A percentile compares a stretch with the other conserved stretches of the same genome.
Conservation (phyloP, 306 rosid species). For the Vigna nakashimae region DNA sequence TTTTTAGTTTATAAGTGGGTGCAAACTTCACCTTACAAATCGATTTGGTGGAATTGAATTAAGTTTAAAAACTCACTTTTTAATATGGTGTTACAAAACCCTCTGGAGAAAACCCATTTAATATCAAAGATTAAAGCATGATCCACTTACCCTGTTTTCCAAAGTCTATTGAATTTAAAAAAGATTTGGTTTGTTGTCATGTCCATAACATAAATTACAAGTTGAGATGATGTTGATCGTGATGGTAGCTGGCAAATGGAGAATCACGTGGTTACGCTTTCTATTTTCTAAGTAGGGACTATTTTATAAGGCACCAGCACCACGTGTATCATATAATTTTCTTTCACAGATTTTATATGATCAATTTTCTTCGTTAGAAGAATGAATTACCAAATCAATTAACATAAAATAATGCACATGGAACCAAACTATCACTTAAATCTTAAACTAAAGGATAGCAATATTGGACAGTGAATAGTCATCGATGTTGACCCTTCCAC, state of each 20-base stretch:
- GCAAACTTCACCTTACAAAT: no score
- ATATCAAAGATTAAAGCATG: neutral
- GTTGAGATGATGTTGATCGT: neutral
- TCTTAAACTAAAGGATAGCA: no score
- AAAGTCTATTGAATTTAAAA: neutral
- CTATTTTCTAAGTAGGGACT: neutral
- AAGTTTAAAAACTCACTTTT: no score
- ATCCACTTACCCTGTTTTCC: constrained; percentile 6
- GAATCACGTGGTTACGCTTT: constrained; percentile 33
- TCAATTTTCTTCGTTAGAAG: no score
- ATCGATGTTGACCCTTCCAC: no score
- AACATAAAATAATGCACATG: no score
- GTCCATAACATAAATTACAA: neutral
- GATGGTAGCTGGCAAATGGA: constrained; percentile 38
- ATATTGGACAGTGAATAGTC: no score
- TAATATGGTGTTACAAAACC: no score
- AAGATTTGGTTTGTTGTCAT: constrained; percentile 22
- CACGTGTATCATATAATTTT: neutral
- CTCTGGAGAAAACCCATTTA: neutral
- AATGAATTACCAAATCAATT: no score
- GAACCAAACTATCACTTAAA: no score
- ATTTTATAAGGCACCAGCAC: neutral
- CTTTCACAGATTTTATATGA: neutral
- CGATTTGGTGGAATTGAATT: no score
- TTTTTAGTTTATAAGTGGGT: no score